These are phyloP conservation scores for Albifimbria verrucaria DNA, from an alignment of 2,329 filamentous ascomycete species.

Conservation along the genomic window DNA sequence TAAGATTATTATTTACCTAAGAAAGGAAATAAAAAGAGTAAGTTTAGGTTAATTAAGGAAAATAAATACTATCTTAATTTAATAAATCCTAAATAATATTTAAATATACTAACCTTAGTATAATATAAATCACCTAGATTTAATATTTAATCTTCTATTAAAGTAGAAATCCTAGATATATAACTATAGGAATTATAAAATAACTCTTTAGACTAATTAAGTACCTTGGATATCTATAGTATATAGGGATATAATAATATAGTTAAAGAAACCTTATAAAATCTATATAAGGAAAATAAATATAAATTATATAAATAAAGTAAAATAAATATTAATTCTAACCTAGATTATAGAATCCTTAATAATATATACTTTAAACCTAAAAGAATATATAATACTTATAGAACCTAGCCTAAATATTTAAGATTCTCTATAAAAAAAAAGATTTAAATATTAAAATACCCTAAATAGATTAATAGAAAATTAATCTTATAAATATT, in stretches of 20 bases:
- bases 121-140: background rate
- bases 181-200: too few relatives aligned
- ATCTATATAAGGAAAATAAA: background rate
- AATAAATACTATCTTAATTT: background rate
- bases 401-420: background rate
- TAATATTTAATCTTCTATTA: background rate
- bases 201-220: too few relatives aligned
- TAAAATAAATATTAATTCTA: background rate
- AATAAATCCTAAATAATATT: background rate
- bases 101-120: background rate
- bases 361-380: background rate
- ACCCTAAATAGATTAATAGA: background rate
- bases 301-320: background rate
- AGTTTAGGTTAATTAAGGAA: background rate
- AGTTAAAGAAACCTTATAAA: background rate
- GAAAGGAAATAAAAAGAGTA: background rate
- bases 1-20: background rate
- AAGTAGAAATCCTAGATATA: too few relatives aligned
- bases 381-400: background rate
- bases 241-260: background rate
- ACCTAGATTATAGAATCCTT: background rate
- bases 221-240: background rate
- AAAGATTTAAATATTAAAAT: too few relatives aligned
- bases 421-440: background rate
- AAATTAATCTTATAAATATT: background rate